These are phyloP conservation scores for Pseudoneurospora amorphoporcata DNA, from an alignment of 495 filamentous ascomycete genomes.

Conservation along the genomic window DNA sequence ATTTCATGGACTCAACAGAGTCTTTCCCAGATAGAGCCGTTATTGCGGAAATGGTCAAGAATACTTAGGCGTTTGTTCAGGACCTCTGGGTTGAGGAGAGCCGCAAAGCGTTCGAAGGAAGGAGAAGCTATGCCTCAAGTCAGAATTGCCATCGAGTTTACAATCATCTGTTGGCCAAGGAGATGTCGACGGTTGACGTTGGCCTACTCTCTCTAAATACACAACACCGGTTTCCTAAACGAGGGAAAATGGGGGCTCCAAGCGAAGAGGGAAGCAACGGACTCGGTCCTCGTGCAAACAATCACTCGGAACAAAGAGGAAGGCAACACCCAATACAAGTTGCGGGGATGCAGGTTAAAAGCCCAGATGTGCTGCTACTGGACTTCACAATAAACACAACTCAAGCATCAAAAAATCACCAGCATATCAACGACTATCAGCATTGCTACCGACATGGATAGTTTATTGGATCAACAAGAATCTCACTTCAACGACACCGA, in stretches of 20 bases:
- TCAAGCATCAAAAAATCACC: not conserved
- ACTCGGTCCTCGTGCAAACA: not conserved
- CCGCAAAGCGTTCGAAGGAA: not conserved
- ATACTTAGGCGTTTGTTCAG: not conserved
- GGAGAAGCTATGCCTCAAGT: not conserved
- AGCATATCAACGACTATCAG: not conserved
- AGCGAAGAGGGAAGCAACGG: not conserved
- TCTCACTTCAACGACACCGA: not conserved
- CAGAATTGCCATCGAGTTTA: not conserved
- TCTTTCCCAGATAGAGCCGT: not conserved
- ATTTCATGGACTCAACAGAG: not conserved
- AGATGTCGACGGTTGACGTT: not conserved
- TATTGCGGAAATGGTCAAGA: not conserved
- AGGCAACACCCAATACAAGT: not conserved
- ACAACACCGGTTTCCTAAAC: not conserved
- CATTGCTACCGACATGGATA: not conserved
- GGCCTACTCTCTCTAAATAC: not conserved
- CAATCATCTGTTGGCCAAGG: not conserved
- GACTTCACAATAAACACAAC: not conserved
- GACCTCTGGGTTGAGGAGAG: not conserved
- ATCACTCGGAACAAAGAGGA: not conserved
- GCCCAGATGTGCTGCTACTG: not conserved
- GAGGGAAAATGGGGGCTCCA: not conserved
- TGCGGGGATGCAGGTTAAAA: not conserved
- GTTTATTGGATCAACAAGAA: not conserved